Conservation (phyloP, 2,329 filamentous ascomycete species). For the Pseudogymnoascus sp. region DNA sequence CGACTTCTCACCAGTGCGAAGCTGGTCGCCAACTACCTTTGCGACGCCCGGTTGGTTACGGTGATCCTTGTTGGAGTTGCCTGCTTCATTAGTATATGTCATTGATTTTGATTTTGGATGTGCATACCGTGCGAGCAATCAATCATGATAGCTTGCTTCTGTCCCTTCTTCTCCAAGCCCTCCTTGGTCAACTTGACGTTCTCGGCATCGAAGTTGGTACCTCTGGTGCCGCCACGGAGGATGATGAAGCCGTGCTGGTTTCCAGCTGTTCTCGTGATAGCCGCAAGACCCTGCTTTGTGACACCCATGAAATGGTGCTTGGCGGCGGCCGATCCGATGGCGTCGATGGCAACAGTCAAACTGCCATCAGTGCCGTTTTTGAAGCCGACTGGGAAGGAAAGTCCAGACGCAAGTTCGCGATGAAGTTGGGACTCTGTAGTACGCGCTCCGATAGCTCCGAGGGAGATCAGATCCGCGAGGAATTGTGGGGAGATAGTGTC, state of each 20-base stretch:
- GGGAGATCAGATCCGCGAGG: constrained; percentile 89
- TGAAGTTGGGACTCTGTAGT: constrained; percentile 97
- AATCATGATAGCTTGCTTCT: constrained; percentile 89
- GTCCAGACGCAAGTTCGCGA: constrained; percentile 86
- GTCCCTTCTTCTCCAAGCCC: constrained; percentile 71
- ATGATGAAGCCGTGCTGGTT: constrained; percentile 99
- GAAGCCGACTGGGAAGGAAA: constrained; percentile 97
- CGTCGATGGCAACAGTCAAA: constrained; percentile 86
- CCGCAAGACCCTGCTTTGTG: constrained; percentile 92
- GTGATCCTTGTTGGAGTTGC: constrained; percentile 97
- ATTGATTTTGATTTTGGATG: not conserved
- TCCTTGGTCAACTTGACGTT: constrained; percentile 76
- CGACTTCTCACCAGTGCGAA: constrained; percentile 76
- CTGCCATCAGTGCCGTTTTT: constrained; percentile 98
- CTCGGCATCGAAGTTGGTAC: constrained; percentile 87
- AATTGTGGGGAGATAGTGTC: constrained; percentile 98
- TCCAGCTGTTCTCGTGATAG: constrained; percentile 86
- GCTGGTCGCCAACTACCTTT: constrained; percentile 72
- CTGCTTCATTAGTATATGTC: constrained; percentile 36
- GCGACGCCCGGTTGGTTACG: constrained; percentile 95
- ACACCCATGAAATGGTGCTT: constrained; percentile 98
- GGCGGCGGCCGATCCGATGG: constrained; percentile 79
- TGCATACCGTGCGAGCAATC: constrained; percentile 88
- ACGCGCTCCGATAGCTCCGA: constrained; percentile 90
- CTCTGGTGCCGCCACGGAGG: constrained; percentile 81